Base-by-base conservation (phyloP, 306 rosid species). In the Mimosa bimucronata region DNA sequence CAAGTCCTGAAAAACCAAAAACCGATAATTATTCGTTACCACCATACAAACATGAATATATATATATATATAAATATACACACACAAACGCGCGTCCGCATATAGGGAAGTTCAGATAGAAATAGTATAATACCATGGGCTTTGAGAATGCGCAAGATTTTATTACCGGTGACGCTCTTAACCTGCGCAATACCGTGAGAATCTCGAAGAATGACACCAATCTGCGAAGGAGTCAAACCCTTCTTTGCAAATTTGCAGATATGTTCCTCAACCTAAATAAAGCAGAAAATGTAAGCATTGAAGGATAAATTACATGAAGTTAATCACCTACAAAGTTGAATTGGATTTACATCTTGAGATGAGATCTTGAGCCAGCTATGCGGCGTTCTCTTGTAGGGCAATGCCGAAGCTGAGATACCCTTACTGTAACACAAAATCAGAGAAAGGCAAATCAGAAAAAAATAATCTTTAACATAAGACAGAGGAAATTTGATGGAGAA, bases 171-270 rank as follows among this genome's bases (percentile, higher is more conserved):
- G 25, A 93, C 89, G 45, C 88, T 90, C 86, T 50, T 91, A 16
- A 93, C 97, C 86, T 93, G 98, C 60, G 97, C 97, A 69, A 94
- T 94, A n/a, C 97, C 98, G 34, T 94, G 92, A 77, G 98, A 91
- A 68, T 94, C 98, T 66, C 97, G 88, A 37, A 94, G 96, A 79
- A 94, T 89, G n/a, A 91, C 97, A 85, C 98, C 98, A 76, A 94
- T 94, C 87, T 94, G 98, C 37, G 98, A 94, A 1, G 98, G 98
- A 16, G 95, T 85, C 91, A 94, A 15, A 34, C 98, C 98, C 90
- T 94, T 94, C 82, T 94, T 94, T 4, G 97, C 97, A 66, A 94
- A 94, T 83, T 94, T 94, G 85, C 94, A 91, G 26, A 94, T 91
- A 16, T 88, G 91, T 0, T 94, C 97, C 41, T 87, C 98, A 31